Evolutionary conservation across 805 yeast species (phyloP), one percentile per base, ranked within the genome.

Genomic region (Ogataea nitratoaversa): DNA sequence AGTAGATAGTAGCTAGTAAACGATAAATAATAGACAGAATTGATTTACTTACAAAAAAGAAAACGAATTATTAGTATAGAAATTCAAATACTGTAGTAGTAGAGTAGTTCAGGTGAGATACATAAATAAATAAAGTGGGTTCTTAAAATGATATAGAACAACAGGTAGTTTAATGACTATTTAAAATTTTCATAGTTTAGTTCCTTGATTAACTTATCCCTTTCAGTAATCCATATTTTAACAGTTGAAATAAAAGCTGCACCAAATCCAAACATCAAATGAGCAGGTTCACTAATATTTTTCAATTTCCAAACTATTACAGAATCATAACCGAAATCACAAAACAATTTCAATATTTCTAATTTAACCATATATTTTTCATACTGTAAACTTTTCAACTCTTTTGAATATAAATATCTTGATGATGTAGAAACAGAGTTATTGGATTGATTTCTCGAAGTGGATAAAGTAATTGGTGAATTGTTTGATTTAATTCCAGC

Each of bases 281-380:
- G 63, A 5, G 57, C 29, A 6, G 60, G 57, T 32, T 49, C 46
- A 31, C 53, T 52, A 39, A 59, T 44, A 4, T 37, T 37, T 34
- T 66, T 66, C 38, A 71, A 37, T 18, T 66, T 53, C 44, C 74
- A 73, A 11, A 75, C 67, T 41, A 66, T 72, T 2, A 72, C 65
- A 1, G 75, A 53, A 52, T 73, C 78, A 41, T 72, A 76, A 9
- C 63, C 50, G 30, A 72, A 64, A 54, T 76, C 82, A 39, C 71
- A 74, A 1, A 60, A 18, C 11, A 72, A 52, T 48, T 72, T 68
- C 2, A 60, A 44, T 1, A 75, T 32, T 46, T 75, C 79, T 13
- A 74, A 45, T 23, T 65, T 46, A 2, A 68, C 56, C 13, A 66
- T 44, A 12, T 44, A 48, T 38, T 66, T 68, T 40, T 70, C 65